Conservation (phyloP, 1,139 yeast genomes). For the Yamadazyma jaroonii region DNA sequence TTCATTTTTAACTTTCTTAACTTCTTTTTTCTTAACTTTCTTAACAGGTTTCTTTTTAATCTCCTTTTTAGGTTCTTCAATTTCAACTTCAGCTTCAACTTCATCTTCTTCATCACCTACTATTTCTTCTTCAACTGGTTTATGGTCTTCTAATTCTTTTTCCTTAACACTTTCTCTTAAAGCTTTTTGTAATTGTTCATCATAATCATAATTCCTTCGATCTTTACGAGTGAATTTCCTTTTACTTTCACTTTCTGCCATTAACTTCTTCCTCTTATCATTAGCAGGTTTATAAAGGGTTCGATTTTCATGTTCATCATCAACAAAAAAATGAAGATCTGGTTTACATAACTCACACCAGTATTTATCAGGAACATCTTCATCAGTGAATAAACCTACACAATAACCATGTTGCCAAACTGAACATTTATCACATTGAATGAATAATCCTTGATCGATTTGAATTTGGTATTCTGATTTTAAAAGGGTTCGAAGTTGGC, state of each 20-base stretch:
- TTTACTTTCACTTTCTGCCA: constrained; percentile 53
- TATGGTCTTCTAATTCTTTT: constrained; percentile 6
- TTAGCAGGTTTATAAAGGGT: constrained; percentile 51
- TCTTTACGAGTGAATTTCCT: constrained; percentile 30
- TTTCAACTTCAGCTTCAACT: constrained; percentile 15
- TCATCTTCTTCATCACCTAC: constrained; percentile 12
- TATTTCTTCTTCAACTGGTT: constrained; percentile 3
- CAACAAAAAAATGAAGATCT: constrained; percentile 60
- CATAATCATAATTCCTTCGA: constrained; percentile 49
- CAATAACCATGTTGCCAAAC: constrained; percentile 99
- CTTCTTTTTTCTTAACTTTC: constrained; percentile 15
- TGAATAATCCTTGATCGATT: constrained; percentile 74
- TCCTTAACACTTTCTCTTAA: constrained; percentile 63
- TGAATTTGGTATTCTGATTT: constrained; percentile 56
- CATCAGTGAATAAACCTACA: constrained; percentile 74
- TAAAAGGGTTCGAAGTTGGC: constrained; percentile 44
- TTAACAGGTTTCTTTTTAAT: constrained; percentile 15
- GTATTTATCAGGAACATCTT: constrained; percentile 84
- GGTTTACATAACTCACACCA: constrained; percentile 93
- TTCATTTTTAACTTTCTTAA: constrained; percentile 8
- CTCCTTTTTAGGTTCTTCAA: constrained; percentile 14
- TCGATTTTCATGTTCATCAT: constrained; percentile 31
- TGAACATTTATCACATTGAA: constrained; percentile 88
- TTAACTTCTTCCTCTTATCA: constrained; percentile 45
- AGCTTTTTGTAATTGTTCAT: constrained; percentile 66